Evolutionary conservation across 1,284 basidiomycete genomes (phyloP).

Genomic region (Boletus sp.): DNA sequence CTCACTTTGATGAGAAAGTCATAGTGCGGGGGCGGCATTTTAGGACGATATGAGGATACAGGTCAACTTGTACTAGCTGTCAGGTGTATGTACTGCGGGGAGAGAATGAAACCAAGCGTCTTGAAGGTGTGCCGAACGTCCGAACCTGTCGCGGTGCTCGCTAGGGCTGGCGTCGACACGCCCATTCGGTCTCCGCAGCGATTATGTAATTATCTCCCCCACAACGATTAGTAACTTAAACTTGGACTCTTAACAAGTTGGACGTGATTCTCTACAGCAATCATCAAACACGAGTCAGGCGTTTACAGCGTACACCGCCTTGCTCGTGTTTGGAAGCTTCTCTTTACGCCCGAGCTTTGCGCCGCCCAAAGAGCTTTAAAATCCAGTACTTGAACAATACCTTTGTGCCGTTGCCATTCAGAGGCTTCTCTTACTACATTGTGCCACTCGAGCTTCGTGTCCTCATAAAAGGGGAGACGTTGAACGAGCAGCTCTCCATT

Average conservation of each 20-base stretch:
- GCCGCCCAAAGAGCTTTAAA: no score
- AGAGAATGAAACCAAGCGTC: not conserved
- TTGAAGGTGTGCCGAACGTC: constrained; percentile 4
- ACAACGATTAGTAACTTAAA: no score
- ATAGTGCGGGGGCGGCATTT: constrained; percentile 86
- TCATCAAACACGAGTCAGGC: constrained; percentile 2
- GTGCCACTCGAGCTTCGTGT: constrained; percentile 12
- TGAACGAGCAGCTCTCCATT: not conserved
- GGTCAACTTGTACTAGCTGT: not conserved
- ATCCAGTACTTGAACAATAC: no score
- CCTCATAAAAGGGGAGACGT: constrained; percentile 5
- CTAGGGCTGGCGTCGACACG: no score
- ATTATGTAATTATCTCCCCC: constrained; percentile 20
- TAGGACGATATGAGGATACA: constrained; percentile 4
- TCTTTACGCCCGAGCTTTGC: not conserved
- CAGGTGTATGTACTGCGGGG: not conserved
- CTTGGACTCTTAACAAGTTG: no score
- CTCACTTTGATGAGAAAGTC: constrained; percentile 91
- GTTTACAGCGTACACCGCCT: not conserved
- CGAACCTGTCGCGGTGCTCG: not conserved
- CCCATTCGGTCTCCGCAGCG: constrained; percentile 29
- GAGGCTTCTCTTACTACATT: no score
- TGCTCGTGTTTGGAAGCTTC: constrained; percentile 1
- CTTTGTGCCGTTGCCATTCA: no score
- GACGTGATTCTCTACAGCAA: constrained; percentile 9